Evolutionary conservation across 768 basidiomycete genomes (phyloP), one percentile per base, ranked within the genome.

Genomic region (Lyophyllum semitale): DNA sequence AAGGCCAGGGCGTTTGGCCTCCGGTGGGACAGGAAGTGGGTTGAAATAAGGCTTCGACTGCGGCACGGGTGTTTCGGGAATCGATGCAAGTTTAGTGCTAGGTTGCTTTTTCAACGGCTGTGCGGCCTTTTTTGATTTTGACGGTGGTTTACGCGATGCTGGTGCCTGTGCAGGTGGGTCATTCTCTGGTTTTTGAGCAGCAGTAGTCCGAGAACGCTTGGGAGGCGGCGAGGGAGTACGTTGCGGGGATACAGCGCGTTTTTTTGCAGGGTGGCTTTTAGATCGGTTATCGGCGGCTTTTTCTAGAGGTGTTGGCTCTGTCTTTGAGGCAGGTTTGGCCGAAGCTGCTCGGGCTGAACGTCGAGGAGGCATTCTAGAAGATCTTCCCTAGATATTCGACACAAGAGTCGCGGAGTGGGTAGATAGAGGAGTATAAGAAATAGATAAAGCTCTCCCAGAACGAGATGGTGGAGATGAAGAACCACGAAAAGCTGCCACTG

Each of bases 11-110:
- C 85, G 81, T 42, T 75, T 62, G 53, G 82, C 80, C 44, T 74
- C 65, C 8, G 83, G 81, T 26, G 84, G 78, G 7, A 75, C 70
- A 15, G 89, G 91, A 3, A 93, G 75, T 8, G 83, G 74, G 60
- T 88, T 89, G 64, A 88, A 81, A 58, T 85, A 86, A 3, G 85
- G 83, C 60, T 79, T 81, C 12, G 67, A 51, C 52, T 82, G 79
- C 1, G 73, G 71, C 25, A 68, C 63, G 25, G 71, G 70, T 65
- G 70, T 60, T 50, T 73, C 71, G 25, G 69, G 63, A 38, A 68
- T 58, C 23, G 71, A 66, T 22, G 65, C 40, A 20, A 63, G 59
- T 51, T 63, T 63, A 23, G 22, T 27, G 43, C 45, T 57, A 38
- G 43, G 54, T 33, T 53, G 59, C 62, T 52, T 62, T 59, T 32